Evolutionary conservation across 2,329 filamentous ascomycete species (phyloP).

Genomic region (Botrytis fragariae): DNA sequence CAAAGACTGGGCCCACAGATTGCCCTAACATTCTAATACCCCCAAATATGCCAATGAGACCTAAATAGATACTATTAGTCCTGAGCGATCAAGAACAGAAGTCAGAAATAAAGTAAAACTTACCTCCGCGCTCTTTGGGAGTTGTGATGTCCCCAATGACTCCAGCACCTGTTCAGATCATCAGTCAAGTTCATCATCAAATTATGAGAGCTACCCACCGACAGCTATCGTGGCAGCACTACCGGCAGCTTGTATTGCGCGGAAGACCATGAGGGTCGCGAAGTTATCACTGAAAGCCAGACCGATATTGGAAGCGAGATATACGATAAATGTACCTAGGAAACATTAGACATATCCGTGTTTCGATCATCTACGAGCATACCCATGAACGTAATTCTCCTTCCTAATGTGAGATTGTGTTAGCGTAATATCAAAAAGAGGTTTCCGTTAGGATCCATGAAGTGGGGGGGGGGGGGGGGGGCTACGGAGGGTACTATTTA

Average conservation of each 20-base stretch:
- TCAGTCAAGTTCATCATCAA: background rate
- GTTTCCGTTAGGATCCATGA: background rate
- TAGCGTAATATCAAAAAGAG: background rate
- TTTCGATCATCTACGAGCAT: constrained; percentile 19
- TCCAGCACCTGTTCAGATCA: constrained; percentile 8
- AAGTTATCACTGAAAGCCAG: constrained; percentile 47
- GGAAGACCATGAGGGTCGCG: constrained; percentile 44
- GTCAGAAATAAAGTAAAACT: background rate
- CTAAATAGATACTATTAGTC: background rate
- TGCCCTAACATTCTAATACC: constrained; percentile 26
- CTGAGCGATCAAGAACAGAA: background rate
- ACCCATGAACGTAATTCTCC: constrained; percentile 13
- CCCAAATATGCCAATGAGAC: constrained; percentile 4
- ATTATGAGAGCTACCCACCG: constrained; percentile 44
- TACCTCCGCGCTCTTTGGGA: constrained; percentile 7
- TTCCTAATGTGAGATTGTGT: background rate
- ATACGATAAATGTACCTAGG: constrained; percentile 45
- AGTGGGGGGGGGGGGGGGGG: background rate
- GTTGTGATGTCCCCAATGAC: constrained; percentile 18
- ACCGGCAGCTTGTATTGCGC: constrained; percentile 47
- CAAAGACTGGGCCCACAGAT: constrained; percentile 47
- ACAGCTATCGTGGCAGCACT: constrained; percentile 49
- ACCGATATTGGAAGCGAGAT: constrained; percentile 47
- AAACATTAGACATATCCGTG: background rate
- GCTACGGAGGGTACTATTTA: background rate